Evolutionary conservation across 2,329 filamentous ascomycete species (phyloP).

Genomic region (Aspergillus sp.): DNA sequence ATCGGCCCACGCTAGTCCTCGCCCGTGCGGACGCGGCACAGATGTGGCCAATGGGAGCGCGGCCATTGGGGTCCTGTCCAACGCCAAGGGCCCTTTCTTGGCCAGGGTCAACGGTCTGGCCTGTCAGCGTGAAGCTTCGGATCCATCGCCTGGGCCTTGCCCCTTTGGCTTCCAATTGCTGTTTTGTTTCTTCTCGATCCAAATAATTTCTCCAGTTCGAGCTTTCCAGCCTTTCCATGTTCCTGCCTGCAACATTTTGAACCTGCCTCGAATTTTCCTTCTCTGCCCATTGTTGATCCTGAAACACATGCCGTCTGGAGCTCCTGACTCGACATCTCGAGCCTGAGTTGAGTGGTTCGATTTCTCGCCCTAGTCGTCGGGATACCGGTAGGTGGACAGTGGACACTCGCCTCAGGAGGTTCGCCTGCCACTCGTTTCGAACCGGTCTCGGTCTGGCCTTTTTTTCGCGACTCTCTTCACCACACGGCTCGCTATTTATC

Average conservation of each 20-base stretch:
- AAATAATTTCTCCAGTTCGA: background rate
- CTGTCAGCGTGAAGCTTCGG: constrained; percentile 14
- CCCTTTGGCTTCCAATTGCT: constrained; percentile 2
- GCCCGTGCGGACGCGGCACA: constrained; percentile 21
- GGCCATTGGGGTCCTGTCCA: constrained; percentile 5
- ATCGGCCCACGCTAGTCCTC: constrained; percentile 18
- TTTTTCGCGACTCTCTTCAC: background rate
- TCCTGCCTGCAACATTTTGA: background rate
- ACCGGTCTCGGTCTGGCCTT: background rate
- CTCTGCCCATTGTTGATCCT: background rate
- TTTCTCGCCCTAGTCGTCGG: background rate
- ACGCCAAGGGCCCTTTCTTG: constrained; percentile 11
- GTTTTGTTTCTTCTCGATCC: constrained; percentile 10
- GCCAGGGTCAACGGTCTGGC: background rate
- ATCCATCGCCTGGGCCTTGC: background rate
- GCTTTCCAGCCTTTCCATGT: background rate
- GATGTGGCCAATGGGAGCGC: constrained; percentile 3
- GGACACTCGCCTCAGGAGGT: constrained; percentile 3
- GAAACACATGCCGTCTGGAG: background rate
- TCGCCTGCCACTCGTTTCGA: constrained; percentile 1
- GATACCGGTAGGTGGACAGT: background rate
- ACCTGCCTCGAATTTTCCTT: background rate
- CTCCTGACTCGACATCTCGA: background rate
- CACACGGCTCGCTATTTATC: background rate
- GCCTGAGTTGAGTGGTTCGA: background rate